These are phyloP conservation scores for Dorcoceras hygrometricum DNA, from an alignment of 257 asterid genomes.

Conservation along the genomic window DNA sequence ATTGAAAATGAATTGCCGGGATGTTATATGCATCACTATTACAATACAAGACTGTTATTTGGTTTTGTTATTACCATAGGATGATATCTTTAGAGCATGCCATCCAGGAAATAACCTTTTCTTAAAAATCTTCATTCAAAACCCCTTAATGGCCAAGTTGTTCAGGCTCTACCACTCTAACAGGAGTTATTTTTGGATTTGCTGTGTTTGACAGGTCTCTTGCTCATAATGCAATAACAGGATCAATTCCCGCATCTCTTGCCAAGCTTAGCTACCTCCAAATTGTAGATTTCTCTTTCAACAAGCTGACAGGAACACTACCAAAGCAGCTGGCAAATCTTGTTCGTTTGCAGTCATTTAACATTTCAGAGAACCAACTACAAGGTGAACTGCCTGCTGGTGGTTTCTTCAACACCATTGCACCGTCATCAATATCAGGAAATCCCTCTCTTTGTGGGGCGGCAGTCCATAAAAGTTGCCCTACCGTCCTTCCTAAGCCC, in stretches of 20 bases:
- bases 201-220: constrained; percentile 53
- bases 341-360: constrained; percentile 57
- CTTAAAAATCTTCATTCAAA: not conserved
- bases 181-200: constrained; percentile 15
- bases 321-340: constrained; percentile 76
- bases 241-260: constrained; percentile 57
- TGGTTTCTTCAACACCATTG: constrained; percentile 70
- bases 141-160: constrained; percentile 3
- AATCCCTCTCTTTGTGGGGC: constrained; percentile 86
- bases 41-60: not conserved
- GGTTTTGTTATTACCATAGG: not conserved
- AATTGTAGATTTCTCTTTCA: constrained; percentile 64
- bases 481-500: constrained; percentile 76
- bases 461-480: constrained; percentile 57
- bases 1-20: not conserved
- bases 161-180: constrained; percentile 1
- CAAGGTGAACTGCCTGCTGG: constrained; percentile 79
- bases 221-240: constrained; percentile 55
- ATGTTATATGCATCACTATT: not conserved
- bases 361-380: constrained; percentile 81
- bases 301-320: constrained; percentile 64
- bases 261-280: constrained; percentile 56
- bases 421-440: constrained; percentile 59
- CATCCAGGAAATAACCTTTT: not conserved
- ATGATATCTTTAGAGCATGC: not conserved